Evolutionary conservation across 1,284 basidiomycete species (phyloP).

Genomic region (Trichosporon asahii): DNA sequence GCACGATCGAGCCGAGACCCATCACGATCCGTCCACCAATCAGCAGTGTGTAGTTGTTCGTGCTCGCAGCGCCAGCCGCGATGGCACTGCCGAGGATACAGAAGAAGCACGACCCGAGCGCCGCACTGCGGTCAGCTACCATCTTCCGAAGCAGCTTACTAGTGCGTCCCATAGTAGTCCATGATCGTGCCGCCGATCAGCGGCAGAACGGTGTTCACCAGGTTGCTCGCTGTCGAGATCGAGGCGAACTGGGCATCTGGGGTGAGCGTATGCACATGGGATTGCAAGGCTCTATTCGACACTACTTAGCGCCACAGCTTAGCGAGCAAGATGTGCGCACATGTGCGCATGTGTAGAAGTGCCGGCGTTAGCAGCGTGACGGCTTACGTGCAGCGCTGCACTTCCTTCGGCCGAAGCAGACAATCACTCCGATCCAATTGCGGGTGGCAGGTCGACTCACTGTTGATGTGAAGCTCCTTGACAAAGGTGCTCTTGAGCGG

Average conservation of each 20-base stretch:
- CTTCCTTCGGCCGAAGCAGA: background rate
- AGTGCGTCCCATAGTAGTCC: conserved; percentile 50
- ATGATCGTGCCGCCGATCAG: conserved; percentile 53
- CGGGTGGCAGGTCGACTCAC: background rate
- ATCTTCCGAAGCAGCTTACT: background rate
- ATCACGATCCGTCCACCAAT: conserved; percentile 39
- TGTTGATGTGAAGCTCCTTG: conserved; percentile 46
- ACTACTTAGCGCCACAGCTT: too few species aligned
- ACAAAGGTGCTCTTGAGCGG: conserved; percentile 49
- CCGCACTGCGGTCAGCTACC: conserved; percentile 13
- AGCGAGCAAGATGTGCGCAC: background rate
- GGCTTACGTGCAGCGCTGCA: background rate
- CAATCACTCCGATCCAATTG: background rate
- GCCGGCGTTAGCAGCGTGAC: background rate
- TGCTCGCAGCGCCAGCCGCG: conserved; percentile 29
- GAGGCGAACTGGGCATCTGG: conserved; percentile 49
- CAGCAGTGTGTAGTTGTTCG: conserved; percentile 31
- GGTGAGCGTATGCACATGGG: background rate
- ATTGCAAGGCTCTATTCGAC: too few species aligned
- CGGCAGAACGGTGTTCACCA: conserved; percentile 53
- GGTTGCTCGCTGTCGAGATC: conserved; percentile 46
- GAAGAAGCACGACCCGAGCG: conserved; percentile 17
- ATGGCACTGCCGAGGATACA: conserved; percentile 39
- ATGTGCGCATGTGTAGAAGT: background rate
- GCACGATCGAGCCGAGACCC: conserved; percentile 37